Evolutionary conservation across 2,329 filamentous ascomycete genomes (phyloP), one percentile per base, ranked within the genome.

Genomic region (Verticillium isaacii): DNA sequence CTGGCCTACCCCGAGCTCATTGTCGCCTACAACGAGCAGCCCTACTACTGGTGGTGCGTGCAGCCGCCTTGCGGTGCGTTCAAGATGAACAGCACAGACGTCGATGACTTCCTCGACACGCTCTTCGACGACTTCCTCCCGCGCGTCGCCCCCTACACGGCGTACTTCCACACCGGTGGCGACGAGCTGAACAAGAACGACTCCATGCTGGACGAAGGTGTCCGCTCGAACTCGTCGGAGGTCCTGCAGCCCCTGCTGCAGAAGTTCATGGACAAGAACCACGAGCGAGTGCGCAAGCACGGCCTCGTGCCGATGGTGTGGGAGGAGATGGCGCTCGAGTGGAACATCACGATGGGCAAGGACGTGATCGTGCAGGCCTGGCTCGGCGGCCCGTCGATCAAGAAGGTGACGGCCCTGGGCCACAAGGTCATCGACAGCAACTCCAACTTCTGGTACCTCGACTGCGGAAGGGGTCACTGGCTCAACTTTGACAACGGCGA

Each of bases 121-220:
- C 75, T 96, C 15, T 89, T 92, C 68, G 81, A 82, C n/a, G 93
- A 96, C 70, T 71, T 96, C 29, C 78, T 96, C 60, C 92, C 92
- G 15, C 83, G 91, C 32, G 74, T 93, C 12, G 77, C 80, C 9
- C 86, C 88, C 0, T 92, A 91, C 73, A 82, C 89, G 2, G 78
- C 85, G 7, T 86, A 94, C 76, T 96, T 94, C 79, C 92, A 96
- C 76, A 90, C 90, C 1, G 93, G 93, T 55, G 93, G 93, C 60
- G 93, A 96, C 69, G 93, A 96, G 78, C 86, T 96, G 64, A 94
- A 95, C 74, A 81, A 81, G 64, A 89, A 93, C 68, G 85, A 88
- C 59, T 93, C 92, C 70, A 79, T 79, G 50, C 82, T 94, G 12
- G 92, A 96, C 71, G 85, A 88, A 5, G 89, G 85, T 1, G 86